Evolutionary conservation across 1,139 yeast genomes (phyloP).

Genomic region (Candida mesenterica): DNA sequence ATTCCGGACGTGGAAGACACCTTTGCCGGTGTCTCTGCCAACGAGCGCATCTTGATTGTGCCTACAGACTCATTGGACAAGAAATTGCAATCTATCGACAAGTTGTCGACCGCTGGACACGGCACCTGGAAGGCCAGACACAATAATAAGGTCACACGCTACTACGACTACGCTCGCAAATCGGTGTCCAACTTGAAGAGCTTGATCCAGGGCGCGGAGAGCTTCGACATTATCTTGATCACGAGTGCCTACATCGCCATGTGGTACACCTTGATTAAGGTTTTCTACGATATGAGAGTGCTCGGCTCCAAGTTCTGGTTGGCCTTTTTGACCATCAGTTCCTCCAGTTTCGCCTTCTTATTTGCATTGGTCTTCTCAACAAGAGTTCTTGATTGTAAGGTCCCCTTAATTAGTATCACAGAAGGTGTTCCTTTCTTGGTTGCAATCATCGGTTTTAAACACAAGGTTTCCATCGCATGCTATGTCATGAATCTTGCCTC

Average conservation of each 20-base stretch:
- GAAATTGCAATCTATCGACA: conserved; percentile 31
- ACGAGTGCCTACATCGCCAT: conserved; percentile 84
- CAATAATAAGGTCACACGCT: conserved; percentile 60
- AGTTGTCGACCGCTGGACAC: conserved; percentile 35
- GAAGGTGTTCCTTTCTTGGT: conserved; percentile 95
- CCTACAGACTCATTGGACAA: conserved; percentile 35
- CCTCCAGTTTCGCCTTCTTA: conserved; percentile 83
- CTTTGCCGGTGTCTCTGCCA: conserved; percentile 28
- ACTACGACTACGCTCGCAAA: conserved; percentile 57
- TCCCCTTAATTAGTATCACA: conserved; percentile 73
- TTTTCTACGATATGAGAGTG: conserved; percentile 76
- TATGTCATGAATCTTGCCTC: conserved; percentile 30
- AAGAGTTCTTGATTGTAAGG: conserved; percentile 48
- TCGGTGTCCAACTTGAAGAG: conserved; percentile 47
- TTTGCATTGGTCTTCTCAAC: conserved; percentile 76
- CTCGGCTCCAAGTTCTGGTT: conserved; percentile 90
- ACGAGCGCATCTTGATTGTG: conserved; percentile 44
- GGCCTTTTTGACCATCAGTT: conserved; percentile 75
- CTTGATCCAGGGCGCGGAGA: conserved; percentile 74
- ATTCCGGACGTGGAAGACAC: conserved; percentile 38
- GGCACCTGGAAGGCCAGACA: conserved; percentile 66
- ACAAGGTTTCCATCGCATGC: conserved; percentile 70
- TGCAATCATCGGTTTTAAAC: conserved; percentile 90
- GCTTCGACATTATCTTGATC: conserved; percentile 79
- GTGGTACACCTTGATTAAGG: conserved; percentile 79